Evolutionary conservation across 352 stramenopile genomes (phyloP).

Genomic region (Elongisporangium anandrum): DNA sequence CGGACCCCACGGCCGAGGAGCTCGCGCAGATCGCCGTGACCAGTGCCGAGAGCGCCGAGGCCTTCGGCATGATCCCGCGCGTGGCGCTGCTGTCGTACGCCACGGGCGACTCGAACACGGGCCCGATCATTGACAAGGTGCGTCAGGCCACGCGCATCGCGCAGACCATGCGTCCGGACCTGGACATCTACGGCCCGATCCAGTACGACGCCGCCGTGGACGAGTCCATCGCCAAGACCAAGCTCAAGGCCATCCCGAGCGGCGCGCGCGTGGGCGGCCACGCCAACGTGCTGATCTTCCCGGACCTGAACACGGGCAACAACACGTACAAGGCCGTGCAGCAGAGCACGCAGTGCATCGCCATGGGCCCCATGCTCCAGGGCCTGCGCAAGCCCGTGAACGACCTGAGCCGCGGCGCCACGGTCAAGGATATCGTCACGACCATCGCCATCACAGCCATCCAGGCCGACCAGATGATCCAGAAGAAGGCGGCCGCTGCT

Average conservation of each 20-base stretch:
- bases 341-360: conserved; percentile 69
- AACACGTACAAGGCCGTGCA: conserved; percentile 90
- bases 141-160: conserved; percentile 69
- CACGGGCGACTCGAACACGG: conserved; percentile 74
- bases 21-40: conserved; percentile 78
- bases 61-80: conserved; percentile 77
- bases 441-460: conserved; percentile 87
- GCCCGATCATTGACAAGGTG: conserved; percentile 85
- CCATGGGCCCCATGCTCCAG: conserved; percentile 87
- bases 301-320: conserved; percentile 86
- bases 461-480: conserved; percentile 68
- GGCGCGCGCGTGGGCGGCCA: conserved; percentile 65
- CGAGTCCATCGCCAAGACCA: conserved; percentile 72
- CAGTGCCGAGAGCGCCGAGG: conserved; percentile 66
- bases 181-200: conserved; percentile 84
- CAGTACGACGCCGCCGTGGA: conserved; percentile 85
- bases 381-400: conserved; percentile 87
- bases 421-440: conserved; percentile 89
- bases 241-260: conserved; percentile 63
- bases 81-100: conserved; percentile 84
- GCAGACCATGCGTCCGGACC: conserved; percentile 54
- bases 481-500: conserved; percentile 8
- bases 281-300: conserved; percentile 86
- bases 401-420: conserved; percentile 83
- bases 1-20: conserved; percentile 63